phyloP scores from a whole-genome alignment of 805 yeast genomes.

The Saitoella complicata region DNA sequence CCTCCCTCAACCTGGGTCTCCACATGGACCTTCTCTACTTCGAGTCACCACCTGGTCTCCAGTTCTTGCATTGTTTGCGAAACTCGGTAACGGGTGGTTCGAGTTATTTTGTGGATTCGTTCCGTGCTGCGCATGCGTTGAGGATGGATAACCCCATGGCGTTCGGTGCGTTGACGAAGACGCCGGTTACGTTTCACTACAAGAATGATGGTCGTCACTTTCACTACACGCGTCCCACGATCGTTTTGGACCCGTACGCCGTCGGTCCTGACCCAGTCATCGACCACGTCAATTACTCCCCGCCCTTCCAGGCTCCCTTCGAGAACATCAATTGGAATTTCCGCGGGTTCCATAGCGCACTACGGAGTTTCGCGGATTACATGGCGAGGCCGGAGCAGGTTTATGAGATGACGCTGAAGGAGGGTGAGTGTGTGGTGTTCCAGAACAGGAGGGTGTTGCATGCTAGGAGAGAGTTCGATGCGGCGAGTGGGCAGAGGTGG shows the following conservation, averaged over 20 bases:
- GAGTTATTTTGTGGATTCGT: constrained; percentile 53
- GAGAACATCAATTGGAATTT: constrained; percentile 32
- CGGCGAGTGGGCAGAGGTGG: constrained; percentile 41
- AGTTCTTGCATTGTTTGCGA: constrained; percentile 40
- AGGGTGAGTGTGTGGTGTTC: constrained; percentile 48
- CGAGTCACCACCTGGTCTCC: constrained; percentile 71
- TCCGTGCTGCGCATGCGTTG: constrained; percentile 44
- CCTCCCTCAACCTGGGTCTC: constrained; percentile 45
- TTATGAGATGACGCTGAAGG: constrained; percentile 35
- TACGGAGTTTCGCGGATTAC: constrained; percentile 43
- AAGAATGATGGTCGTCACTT: constrained; percentile 45
- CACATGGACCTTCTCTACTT: constrained; percentile 67
- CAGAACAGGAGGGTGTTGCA: constrained; percentile 58
- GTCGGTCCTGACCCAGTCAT: constrained; percentile 21
- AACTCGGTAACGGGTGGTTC: constrained; percentile 45
- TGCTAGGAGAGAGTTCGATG: constrained; percentile 37
- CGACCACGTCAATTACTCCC: constrained; percentile 54
- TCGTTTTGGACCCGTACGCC: constrained; percentile 36
- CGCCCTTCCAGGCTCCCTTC: constrained; percentile 71
- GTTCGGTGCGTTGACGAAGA: constrained; percentile 40
- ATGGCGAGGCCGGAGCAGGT: constrained; percentile 40
- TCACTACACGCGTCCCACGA: constrained; percentile 43
- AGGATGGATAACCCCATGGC: constrained; percentile 42
- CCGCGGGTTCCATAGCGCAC: constrained; percentile 30
- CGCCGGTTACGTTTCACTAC: constrained; percentile 58